Evolutionary conservation across 192 early-diverging fungal species (phyloP).

Genomic region (Jimgerdemannia flammicorona): DNA sequence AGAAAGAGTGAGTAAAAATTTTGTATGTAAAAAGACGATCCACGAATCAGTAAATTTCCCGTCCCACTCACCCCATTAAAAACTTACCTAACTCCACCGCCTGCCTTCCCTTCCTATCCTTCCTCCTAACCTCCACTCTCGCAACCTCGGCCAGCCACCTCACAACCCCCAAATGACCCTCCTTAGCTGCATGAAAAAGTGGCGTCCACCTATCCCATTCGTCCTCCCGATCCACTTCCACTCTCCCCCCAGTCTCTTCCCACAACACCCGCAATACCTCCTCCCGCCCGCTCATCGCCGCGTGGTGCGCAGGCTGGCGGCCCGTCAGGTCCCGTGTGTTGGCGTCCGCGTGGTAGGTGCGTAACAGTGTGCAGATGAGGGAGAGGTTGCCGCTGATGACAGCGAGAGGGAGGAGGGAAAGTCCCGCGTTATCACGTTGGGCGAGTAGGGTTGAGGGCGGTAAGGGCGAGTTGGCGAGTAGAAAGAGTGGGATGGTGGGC

Average conservation of each 20-base stretch:
- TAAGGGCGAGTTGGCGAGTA: constrained; percentile 8
- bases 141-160: constrained; percentile 16
- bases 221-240: constrained; percentile 23
- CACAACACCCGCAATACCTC: constrained; percentile 15
- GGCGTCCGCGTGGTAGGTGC: constrained; percentile 13
- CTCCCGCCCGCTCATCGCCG: constrained; percentile 30
- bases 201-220: constrained; percentile 39
- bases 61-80: neutral
- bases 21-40: neutral
- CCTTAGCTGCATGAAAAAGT: constrained; percentile 33
- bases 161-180: constrained; percentile 19
- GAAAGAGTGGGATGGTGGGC: constrained; percentile 7
- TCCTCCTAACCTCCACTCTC: constrained; percentile 6
- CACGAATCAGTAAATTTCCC: neutral
- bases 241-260: neutral
- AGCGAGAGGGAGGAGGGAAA: constrained; percentile 25
- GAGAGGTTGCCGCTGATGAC: constrained; percentile 23
- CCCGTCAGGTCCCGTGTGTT: constrained; percentile 28
- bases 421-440: constrained; percentile 31
- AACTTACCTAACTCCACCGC: constrained; percentile 31
- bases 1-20: neutral
- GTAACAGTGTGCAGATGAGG: constrained; percentile 18
- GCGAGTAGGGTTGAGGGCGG: constrained; percentile 10
- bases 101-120: constrained; percentile 28
- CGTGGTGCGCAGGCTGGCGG: constrained; percentile 31